These are phyloP conservation scores for Fusarium sp. DNA, from an alignment of 2,329 filamentous ascomycete genomes.

Conservation along the genomic window DNA sequence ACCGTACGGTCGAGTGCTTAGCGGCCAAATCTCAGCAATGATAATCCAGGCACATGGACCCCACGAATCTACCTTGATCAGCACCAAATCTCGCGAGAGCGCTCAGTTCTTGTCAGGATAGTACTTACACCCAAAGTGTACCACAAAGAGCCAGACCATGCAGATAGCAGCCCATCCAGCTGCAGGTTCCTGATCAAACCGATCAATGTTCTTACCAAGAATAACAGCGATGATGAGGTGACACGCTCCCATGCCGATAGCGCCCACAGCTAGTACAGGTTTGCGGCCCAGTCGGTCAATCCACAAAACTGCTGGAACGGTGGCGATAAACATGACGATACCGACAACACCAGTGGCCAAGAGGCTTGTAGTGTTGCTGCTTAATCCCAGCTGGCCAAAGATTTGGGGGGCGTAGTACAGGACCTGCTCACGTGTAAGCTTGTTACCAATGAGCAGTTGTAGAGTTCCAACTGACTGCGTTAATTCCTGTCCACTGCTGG, in stretches of 20 bases:
- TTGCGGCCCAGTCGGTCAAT: constrained; percentile 72
- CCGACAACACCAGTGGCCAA: constrained; percentile 77
- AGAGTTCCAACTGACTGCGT: constrained; percentile 48
- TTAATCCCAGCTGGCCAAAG: constrained; percentile 71
- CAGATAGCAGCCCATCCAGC: constrained; percentile 74
- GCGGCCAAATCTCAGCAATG: constrained; percentile 77
- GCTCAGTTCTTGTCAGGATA: no score
- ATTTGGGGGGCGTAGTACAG: constrained; percentile 77
- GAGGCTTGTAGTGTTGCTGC: constrained; percentile 60
- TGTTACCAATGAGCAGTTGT: rapidly evolving
- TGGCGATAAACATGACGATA: constrained; percentile 74
- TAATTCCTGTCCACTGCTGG: constrained; percentile 60
- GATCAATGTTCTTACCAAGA: constrained; percentile 68
- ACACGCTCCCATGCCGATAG: constrained; percentile 73
- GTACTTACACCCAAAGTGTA: constrained; percentile 70
- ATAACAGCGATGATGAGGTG: constrained; percentile 78
- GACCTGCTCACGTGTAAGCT: constrained; percentile 19
- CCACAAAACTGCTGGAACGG: constrained; percentile 72
- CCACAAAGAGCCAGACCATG: constrained; percentile 79
- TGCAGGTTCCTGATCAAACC: constrained; percentile 64
- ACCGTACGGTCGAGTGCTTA: constrained; percentile 74
- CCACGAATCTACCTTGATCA: constrained; percentile 63
- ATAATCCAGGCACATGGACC: constrained; percentile 79
- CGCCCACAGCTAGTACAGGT: constrained; percentile 69
- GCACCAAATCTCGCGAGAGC: rapidly evolving